phyloP scores from a whole-genome alignment of 2,329 filamentous ascomycete species.

The Davidsoniella australis region DNA sequence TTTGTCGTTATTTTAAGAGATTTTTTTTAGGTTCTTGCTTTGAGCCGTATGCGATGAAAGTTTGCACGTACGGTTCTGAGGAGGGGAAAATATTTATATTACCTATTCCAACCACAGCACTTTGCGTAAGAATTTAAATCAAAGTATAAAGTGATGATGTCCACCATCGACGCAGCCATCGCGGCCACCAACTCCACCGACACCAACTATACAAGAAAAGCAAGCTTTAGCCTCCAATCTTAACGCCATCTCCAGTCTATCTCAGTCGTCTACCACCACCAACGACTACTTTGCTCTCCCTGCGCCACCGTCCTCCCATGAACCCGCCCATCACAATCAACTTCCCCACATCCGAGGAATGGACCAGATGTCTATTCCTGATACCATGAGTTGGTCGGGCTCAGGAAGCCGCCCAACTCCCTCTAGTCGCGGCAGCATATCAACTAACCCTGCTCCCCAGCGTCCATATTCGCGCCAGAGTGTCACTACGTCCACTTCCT shows the following conservation, averaged over 20 bases:
- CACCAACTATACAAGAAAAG: background rate
- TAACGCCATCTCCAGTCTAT: background rate
- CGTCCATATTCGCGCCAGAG: conserved; percentile 37
- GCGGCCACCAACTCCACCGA: background rate
- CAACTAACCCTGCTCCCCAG: conserved; percentile 25
- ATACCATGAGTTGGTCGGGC: conserved; percentile 37
- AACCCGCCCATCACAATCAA: background rate
- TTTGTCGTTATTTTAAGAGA: too few species aligned
- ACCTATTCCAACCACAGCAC: too few species aligned
- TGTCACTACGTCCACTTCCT: conserved; percentile 32
- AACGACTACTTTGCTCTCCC: background rate
- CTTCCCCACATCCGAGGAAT: background rate
- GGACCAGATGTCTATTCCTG: conserved; percentile 28
- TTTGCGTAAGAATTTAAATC: too few species aligned
- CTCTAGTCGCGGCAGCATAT: conserved; percentile 4
- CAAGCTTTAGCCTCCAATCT: background rate
- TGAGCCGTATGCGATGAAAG: too few species aligned
- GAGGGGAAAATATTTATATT: too few species aligned
- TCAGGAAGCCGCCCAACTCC: conserved; percentile 19
- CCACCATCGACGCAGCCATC: background rate
- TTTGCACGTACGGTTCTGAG: too few species aligned
- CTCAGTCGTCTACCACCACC: background rate
- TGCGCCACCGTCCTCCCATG: background rate
- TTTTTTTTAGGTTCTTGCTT: too few species aligned
- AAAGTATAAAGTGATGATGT: too few species aligned